Percentiles rank a stretch among this genome's conserved stretches.
These are phyloP conservation scores for Apiospora marii DNA, from an alignment of 2,329 filamentous ascomycete genomes.

Conservation along the genomic window DNA sequence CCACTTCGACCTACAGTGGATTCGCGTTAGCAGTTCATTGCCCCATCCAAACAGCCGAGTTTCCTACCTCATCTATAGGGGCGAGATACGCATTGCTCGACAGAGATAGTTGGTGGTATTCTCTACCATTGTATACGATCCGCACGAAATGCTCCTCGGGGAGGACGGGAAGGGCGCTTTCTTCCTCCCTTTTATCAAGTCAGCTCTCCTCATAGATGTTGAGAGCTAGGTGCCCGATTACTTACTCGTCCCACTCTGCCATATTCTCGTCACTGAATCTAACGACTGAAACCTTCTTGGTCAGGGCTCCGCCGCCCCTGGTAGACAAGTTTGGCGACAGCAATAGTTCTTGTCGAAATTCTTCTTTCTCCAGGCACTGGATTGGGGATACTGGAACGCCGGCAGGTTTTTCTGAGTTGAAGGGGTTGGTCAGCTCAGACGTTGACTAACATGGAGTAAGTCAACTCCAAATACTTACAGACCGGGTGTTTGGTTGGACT, in stretches of 20 bases:
- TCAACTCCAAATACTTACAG: not conserved
- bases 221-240: not conserved
- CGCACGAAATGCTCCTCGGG: conserved; percentile 63
- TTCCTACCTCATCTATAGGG: conserved; percentile 74
- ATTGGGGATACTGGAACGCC: not conserved
- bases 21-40: conserved; percentile 28
- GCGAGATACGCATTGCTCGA: conserved; percentile 71
- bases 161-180: conserved; percentile 50
- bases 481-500: not conserved
- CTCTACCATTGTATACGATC: conserved; percentile 66
- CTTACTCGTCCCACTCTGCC: conserved; percentile 24
- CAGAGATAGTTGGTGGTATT: conserved; percentile 73
- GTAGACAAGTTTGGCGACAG: not conserved
- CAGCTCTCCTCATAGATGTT: not conserved
- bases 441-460: not conserved
- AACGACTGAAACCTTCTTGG: not conserved
- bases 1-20: conserved; percentile 67
- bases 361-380: not conserved
- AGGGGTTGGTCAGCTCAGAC: not conserved
- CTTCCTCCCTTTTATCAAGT: conserved; percentile 35
- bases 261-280: not conserved
- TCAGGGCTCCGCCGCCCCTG: not conserved
- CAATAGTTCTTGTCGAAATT: too few species aligned
- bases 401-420: not conserved
- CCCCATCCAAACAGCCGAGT: conserved; percentile 4